Evolutionary conservation across 305 asterid species (phyloP), one percentile per base, ranked within the genome.

Genomic region (Ilex paraguariensis): DNA sequence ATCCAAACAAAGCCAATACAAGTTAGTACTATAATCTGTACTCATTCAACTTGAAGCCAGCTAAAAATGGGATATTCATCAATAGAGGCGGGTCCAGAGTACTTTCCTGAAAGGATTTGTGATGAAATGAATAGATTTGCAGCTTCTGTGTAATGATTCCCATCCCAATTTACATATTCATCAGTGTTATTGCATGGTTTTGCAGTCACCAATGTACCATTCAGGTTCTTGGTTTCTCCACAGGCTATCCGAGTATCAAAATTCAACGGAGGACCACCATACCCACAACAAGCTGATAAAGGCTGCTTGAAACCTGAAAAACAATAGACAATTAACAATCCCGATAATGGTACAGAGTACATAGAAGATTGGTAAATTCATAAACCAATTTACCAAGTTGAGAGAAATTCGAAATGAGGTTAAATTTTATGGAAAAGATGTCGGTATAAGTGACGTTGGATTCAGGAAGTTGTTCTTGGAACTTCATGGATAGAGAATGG

Each of bases 141-240:
- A 11, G 79, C 70, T 31, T 74, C 61, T 9, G 70, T 70, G 44
- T 74, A 70, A 39, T 74, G 75, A 10, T 40, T 70, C 0, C 75
- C 79, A 54, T 74, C 79, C 79, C 79, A 74, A 21, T 70, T 69
- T 16, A 73, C 70, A 45, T 59, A 68, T 3, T 55, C 36, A 9
- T 15, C 42, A 7, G 63, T 13, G 53, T 68, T 61, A 59, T 45
- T 59, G 51, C 78, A 68, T 5, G 64, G 67, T 7, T 30, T 32
- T 32, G 61, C 78, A 5, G 68, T 73, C 60, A 60, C 67, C 36
- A 12, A 30, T 3, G 57, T 56, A 10, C 70, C 71, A 50, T 73
- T 68, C 64, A 73, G 12, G 6, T 57, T 57, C 44, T 53, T 63
- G 6, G 63, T 72, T 16, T 16, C 48, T 17, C 77, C 77, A 63